These are phyloP conservation scores for Coniella vitis DNA, from an alignment of 2,329 filamentous ascomycete genomes.

Conservation along the genomic window DNA sequence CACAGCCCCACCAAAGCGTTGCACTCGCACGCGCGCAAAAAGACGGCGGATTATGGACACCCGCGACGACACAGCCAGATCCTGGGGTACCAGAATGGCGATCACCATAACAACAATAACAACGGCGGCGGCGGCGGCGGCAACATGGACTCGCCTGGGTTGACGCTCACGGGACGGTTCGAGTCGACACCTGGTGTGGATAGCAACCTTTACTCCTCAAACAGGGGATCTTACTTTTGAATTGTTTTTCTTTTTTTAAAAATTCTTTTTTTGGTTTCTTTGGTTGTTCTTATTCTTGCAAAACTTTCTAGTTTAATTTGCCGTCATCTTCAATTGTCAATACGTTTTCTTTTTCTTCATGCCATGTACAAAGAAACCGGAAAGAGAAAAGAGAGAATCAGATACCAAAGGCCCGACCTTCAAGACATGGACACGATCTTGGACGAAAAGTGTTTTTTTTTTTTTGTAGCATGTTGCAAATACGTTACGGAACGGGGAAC, in stretches of 20 bases:
- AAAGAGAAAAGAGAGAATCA: too few relatives aligned
- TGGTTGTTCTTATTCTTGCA: neutral
- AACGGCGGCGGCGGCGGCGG: neutral
- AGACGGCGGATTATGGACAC: constrained; percentile 11
- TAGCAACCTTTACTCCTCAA: constrained; percentile 4
- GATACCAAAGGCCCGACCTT: too few relatives aligned
- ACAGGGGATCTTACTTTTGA: constrained; percentile 10
- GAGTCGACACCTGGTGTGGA: constrained; percentile 13
- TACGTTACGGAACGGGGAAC: too few relatives aligned
- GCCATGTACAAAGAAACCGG: too few relatives aligned
- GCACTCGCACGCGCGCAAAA: constrained; percentile 5
- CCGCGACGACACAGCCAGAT: constrained; percentile 14
- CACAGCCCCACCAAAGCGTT: constrained; percentile 12
- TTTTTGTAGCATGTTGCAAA: too few relatives aligned
- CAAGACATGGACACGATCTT: too few relatives aligned
- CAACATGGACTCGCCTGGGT: constrained; percentile 4
- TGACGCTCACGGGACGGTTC: constrained; percentile 13
- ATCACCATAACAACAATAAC: too few relatives aligned
- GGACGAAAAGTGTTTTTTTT: too few relatives aligned
- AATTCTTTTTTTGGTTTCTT: neutral
- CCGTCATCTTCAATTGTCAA: too few relatives aligned
- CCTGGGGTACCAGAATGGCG: neutral
- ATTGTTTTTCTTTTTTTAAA: neutral
- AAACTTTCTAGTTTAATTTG: too few relatives aligned
- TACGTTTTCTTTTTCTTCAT: too few relatives aligned